These are phyloP conservation scores for Boechera retrofracta DNA, from an alignment of 345 rosid species.

Conservation along the genomic window DNA sequence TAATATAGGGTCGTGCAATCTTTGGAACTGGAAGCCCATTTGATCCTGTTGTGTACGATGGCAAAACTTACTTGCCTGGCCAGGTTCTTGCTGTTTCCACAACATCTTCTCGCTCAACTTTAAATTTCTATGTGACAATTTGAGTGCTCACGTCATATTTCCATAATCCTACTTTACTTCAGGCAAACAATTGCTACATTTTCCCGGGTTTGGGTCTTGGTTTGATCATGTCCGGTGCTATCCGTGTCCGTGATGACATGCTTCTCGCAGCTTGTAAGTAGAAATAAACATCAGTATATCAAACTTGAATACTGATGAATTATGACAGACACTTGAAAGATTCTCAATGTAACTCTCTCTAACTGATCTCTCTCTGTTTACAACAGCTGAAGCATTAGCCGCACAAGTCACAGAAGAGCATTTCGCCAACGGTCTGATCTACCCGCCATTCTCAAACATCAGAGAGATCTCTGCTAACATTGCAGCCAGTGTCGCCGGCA, in stretches of 20 bases:
- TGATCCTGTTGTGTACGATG: slow-evolving; percentile 74
- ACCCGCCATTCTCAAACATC: slow-evolving; percentile 91
- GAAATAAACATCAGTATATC: neutral
- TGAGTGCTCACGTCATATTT: slow-evolving; percentile 18
- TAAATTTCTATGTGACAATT: slow-evolving; percentile 2
- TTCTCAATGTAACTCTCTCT: slow-evolving; percentile 1
- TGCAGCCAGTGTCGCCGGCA: slow-evolving; percentile 90
- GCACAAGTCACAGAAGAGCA: slow-evolving; percentile 73
- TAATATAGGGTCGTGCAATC: slow-evolving; percentile 84
- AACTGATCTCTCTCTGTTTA: neutral
- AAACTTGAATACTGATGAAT: neutral
- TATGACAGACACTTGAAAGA: neutral
- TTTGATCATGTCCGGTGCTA: slow-evolving; percentile 87
- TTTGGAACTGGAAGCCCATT: slow-evolving; percentile 99
- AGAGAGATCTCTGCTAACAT: slow-evolving; percentile 88
- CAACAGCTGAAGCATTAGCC: slow-evolving; percentile 92
- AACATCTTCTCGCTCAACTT: slow-evolving; percentile 5
- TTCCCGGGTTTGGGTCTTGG: slow-evolving; percentile 98
- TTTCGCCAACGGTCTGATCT: slow-evolving; percentile 76
- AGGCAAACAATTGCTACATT: slow-evolving; percentile 97
- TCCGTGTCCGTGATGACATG: slow-evolving; percentile 95
- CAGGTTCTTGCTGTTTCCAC: slow-evolving; percentile 59
- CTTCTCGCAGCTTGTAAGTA: slow-evolving; percentile 97
- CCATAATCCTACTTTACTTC: slow-evolving; percentile 26
- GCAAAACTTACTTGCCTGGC: slow-evolving; percentile 79